Evolutionary conservation across 2,329 filamentous ascomycete species (phyloP), one percentile per base, ranked within the genome.

Genomic region (Fusarium vanettenii): DNA sequence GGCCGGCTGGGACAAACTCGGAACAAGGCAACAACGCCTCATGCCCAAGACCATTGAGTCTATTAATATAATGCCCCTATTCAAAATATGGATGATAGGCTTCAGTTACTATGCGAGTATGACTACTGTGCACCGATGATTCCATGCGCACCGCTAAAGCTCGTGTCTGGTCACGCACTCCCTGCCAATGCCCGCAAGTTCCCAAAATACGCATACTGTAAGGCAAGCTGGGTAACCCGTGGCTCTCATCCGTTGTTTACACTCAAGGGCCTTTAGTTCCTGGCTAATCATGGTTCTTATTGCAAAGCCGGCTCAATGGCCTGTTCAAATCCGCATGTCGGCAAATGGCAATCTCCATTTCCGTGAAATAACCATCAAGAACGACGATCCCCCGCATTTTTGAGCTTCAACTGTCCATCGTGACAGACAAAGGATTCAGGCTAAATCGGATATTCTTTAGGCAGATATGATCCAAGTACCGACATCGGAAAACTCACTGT

Each of bases 321-420:
- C 14, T 20, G 55, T 35, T 25, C 20, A 37, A 39, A 25, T 25
- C 33, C 33, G 20, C 22, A 7, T 4, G 22, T 25, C 33, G 33
- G 55, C 55, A 39, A 52, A 25, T 35, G 16, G 9, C 43, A 16
- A 56, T 29, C 14, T 35, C 43, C n/a, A 22, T 41, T 57, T 37
- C 35, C 27, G 18, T 20, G 14, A 41, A n/a, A 31, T 20, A 14
- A 16, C 8, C 37, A 25, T 59, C 13, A 18, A 57, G 2, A 60
- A 52, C 56, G 62, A 33, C 25, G 62, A 64, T 64, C 62, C 62
- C 62, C 62, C 62, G 62, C 62, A 45, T 22, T 59, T 18, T 35
- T 18, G 1, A 20, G 13, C 50, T 25, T 22, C 18, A 25, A 57
- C 6, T 14, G 27, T 35, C 20, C 45, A 3, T 35, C 13, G 16